phyloP scores from a whole-genome alignment of 2,329 filamentous ascomycete species.

The Cladosporium austrohemisphaericum region DNA sequence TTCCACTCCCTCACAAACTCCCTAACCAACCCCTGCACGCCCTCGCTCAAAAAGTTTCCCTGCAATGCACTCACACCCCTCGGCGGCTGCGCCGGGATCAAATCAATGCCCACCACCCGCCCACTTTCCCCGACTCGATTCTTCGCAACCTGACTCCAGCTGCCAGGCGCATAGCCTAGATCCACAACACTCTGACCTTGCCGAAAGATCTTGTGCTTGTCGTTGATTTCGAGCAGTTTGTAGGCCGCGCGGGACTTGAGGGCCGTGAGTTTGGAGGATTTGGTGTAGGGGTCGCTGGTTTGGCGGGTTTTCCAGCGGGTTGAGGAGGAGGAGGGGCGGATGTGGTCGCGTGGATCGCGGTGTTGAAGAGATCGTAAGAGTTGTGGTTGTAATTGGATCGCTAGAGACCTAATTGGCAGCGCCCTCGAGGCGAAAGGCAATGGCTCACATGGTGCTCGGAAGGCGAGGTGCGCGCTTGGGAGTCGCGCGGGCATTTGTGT shows the following conservation, averaged over 20 bases:
- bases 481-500: constrained; percentile 8
- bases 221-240: constrained; percentile 87
- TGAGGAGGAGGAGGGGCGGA: constrained; percentile 52
- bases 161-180: constrained; percentile 71
- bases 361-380: neutral
- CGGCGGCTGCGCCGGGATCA: constrained; percentile 88
- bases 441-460: constrained; percentile 9
- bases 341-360: neutral
- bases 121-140: constrained; percentile 63
- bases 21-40: constrained; percentile 72
- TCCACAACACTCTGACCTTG: constrained; percentile 84
- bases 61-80: constrained; percentile 91
- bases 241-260: constrained; percentile 90
- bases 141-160: constrained; percentile 73
- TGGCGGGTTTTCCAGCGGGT: constrained; percentile 82
- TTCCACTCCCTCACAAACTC: constrained; percentile 61
- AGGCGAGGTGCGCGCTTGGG: neutral
- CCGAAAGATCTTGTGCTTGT: constrained; percentile 74
- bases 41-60: constrained; percentile 78
- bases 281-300: constrained; percentile 65
- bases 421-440: constrained; percentile 1
- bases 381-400: neutral
- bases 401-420: neutral
- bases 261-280: constrained; percentile 71
- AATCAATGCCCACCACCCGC: constrained; percentile 86